These are phyloP conservation scores for Nannizziopsis arthrosporioides DNA, from an alignment of 2,329 filamentous ascomycete genomes.

Conservation along the genomic window DNA sequence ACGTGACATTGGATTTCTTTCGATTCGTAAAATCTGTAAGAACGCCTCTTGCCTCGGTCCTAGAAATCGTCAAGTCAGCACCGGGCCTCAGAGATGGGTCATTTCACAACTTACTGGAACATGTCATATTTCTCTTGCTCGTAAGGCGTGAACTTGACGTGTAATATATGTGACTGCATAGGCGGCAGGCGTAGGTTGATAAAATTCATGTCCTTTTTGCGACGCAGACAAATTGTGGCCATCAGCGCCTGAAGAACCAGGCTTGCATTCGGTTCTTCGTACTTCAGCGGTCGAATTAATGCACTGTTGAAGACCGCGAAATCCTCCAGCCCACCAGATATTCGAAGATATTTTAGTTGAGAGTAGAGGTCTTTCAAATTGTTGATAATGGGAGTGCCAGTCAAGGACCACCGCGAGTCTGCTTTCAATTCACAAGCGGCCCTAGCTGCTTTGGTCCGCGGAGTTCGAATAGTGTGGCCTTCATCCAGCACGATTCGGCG, in stretches of 20 bases:
- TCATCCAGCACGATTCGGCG: conserved; percentile 71
- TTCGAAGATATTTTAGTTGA: conserved; percentile 61
- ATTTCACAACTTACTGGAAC: conserved; percentile 44
- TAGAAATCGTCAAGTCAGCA: conserved; percentile 22
- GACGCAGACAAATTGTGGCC: conserved; percentile 65
- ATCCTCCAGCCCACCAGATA: conserved; percentile 64
- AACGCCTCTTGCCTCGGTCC: conserved; percentile 61
- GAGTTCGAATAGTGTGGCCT: conserved; percentile 71
- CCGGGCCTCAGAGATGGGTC: conserved; percentile 4
- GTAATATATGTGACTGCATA: conserved; percentile 66
- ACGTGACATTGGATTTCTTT: conserved; percentile 42
- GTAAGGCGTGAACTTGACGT: conserved; percentile 58
- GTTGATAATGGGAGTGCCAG: conserved; percentile 75
- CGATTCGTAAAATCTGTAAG: conserved; percentile 46
- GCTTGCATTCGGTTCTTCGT: conserved; percentile 47
- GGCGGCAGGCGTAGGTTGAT: conserved; percentile 68
- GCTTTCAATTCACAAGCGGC: conserved; percentile 58
- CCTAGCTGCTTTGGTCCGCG: conserved; percentile 57
- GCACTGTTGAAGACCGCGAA: conserved; percentile 61
- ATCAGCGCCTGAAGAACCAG: conserved; percentile 63
- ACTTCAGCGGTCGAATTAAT: conserved; percentile 56
- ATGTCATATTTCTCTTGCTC: conserved; percentile 69
- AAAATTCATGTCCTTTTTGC: conserved; percentile 80
- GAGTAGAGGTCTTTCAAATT: conserved; percentile 71
- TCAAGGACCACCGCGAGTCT: conserved; percentile 65